Base-by-base conservation (phyloP, 768 basidiomycete genomes). In the Termitomyces sp. region DNA sequence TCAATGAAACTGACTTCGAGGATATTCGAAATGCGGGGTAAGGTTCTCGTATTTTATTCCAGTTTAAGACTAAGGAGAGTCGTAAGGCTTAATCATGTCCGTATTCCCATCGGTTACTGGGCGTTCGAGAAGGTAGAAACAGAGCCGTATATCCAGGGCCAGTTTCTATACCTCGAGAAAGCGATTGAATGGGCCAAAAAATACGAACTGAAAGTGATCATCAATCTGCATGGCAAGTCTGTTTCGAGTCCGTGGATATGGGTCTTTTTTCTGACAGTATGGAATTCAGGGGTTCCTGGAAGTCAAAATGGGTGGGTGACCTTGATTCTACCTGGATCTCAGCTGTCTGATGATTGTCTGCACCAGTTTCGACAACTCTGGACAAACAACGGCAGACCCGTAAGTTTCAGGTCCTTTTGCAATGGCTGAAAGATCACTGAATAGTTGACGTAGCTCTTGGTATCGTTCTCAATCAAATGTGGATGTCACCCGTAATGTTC, bases 51-150 rank as follows among this genome's bases (percentile, higher is more conserved):
- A 39, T 45, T 33, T 16, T 13, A 31, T 2, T 2, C 8, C 9
- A 24, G 29, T 52, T 46, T 56, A 53, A 33, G 33, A 48, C 28
- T 29, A 16, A 36, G 34, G 13, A 36, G 34, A 12, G 6, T 49
- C 60, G 57, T 13, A 65, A 89, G 88, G 15, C 74, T 92, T 51
- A 92, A 92, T 66, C 90, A 91, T 69, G 86, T 93, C 53, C 83
- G 91, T 44, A 66, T 93, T 42, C 90, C 91, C 13, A 89, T 95
- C 46, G 94, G 92, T 12, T 95, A 91, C 69, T 95, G 91, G 91
- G 91, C 89, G 0, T 92, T 87, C 64, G 90, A 94, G 15, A 18
- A 18, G 5, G 0, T 39, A n/a, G 37, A 18, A 0, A 2, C 18
- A 2, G 88, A 93, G 65, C 92, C 91, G 9, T 92, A 80, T 69